Conservation (phyloP, 2,329 filamentous ascomycete species). For the Beauveria sp. region DNA sequence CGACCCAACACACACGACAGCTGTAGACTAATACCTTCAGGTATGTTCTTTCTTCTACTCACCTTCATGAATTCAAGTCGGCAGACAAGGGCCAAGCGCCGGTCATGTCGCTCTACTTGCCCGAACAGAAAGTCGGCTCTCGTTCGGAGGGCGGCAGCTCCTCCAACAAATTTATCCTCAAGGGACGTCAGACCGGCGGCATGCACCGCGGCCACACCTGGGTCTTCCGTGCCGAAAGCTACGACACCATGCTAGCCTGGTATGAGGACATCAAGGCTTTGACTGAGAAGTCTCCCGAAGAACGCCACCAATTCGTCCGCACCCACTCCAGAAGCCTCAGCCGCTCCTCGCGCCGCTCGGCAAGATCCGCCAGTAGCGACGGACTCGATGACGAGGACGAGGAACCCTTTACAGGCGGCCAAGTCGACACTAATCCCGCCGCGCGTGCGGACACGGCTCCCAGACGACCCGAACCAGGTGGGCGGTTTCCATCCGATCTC, state of each 20-base stretch:
- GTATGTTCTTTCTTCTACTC: slow-evolving; percentile 93
- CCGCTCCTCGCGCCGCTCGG: slow-evolving; percentile 52
- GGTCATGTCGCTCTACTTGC: slow-evolving; percentile 91
- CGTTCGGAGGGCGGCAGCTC: slow-evolving; percentile 75
- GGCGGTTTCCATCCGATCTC: slow-evolving; percentile 92
- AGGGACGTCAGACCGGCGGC: slow-evolving; percentile 84
- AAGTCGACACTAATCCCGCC: slow-evolving; percentile 35
- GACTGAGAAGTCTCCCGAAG: slow-evolving; percentile 81
- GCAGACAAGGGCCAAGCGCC: slow-evolving; percentile 86
- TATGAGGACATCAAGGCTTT: slow-evolving; percentile 87
- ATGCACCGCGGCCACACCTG: slow-evolving; percentile 78
- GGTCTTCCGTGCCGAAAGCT: slow-evolving; percentile 63
- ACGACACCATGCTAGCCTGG: slow-evolving; percentile 97
- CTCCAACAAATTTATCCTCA: slow-evolving; percentile 96
- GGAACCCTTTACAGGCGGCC: slow-evolving; percentile 50
- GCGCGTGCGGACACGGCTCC: slow-evolving; percentile 43
- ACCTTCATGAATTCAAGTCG: slow-evolving; percentile 98
- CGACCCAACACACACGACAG: background rate
- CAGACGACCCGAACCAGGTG: slow-evolving; percentile 79
- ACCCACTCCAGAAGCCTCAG: slow-evolving; percentile 73
- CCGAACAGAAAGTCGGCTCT: slow-evolving; percentile 90
- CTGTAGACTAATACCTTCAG: slow-evolving; percentile 33
- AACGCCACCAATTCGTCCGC: slow-evolving; percentile 79
- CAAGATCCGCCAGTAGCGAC: slow-evolving; percentile 65
- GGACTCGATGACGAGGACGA: slow-evolving; percentile 67